phyloP scores from a whole-genome alignment of 2,329 filamentous ascomycete genomes.

The Aspergillus niger region DNA sequence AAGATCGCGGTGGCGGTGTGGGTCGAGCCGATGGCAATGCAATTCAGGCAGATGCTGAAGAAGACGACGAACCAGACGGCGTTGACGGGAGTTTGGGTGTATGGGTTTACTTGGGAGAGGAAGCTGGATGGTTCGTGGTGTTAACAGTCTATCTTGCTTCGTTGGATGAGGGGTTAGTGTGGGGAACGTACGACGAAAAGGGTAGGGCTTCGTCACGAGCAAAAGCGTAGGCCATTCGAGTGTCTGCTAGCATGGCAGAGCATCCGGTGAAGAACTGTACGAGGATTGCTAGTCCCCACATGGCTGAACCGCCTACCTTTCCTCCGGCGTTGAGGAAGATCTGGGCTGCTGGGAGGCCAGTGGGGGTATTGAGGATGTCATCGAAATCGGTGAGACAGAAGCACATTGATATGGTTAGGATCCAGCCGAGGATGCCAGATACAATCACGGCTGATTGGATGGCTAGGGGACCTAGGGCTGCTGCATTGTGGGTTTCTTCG shows the following conservation, averaged over 20 bases:
- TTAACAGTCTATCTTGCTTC: neutral
- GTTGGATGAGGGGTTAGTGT: neutral
- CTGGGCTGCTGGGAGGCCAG: conserved; percentile 62
- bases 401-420: conserved; percentile 64
- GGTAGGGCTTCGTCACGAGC: conserved; percentile 62
- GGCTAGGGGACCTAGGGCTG: conserved; percentile 60
- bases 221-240: conserved; percentile 64
- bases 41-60: conserved; percentile 57
- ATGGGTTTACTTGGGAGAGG: conserved; percentile 55
- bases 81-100: conserved; percentile 62
- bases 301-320: conserved; percentile 56
- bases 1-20: conserved; percentile 53
- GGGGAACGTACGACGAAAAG: conserved; percentile 54
- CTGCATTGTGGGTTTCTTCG: conserved; percentile 67
- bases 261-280: conserved; percentile 68
- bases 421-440: conserved; percentile 62
- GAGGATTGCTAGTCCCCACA: conserved; percentile 65
- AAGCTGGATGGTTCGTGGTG: conserved; percentile 38
- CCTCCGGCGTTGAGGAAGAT: conserved; percentile 64
- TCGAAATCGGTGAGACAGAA: conserved; percentile 64
- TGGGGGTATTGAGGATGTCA: conserved; percentile 57
- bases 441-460: conserved; percentile 62
- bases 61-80: conserved; percentile 65
- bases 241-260: conserved; percentile 65
- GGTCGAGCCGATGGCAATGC: conserved; percentile 48